Percentiles rank a stretch among this genome's conserved stretches.
phyloP scores from a whole-genome alignment of 306 rosid genomes.

The Cucurbita argyrosperma region DNA sequence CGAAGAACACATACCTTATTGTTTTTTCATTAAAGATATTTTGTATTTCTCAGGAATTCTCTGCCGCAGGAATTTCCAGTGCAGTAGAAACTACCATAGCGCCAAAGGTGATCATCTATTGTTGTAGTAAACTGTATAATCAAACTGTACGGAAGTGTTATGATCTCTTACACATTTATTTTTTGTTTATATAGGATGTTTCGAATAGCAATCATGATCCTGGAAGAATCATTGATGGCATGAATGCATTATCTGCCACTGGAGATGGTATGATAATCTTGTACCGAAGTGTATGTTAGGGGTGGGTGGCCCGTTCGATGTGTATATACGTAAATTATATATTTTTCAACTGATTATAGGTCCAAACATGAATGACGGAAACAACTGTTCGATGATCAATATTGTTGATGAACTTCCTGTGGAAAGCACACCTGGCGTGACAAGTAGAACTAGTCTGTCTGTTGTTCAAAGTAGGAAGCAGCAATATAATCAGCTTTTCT shows the following conservation, averaged over 20 bases:
- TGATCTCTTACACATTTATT: background rate
- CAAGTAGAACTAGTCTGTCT: conserved; percentile 9
- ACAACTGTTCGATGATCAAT: background rate
- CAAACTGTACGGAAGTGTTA: background rate
- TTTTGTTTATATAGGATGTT: conserved; percentile 21
- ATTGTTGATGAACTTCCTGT: conserved; percentile 9
- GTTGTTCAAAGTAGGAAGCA: conserved; percentile 35
- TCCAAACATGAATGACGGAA: background rate
- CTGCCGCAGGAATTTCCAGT: background rate
- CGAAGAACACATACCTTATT: background rate
- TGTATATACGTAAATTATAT: background rate
- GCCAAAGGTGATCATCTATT: background rate
- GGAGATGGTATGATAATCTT: conserved; percentile 4
- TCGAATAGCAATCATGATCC: background rate
- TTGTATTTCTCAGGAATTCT: background rate
- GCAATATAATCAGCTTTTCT: conserved; percentile 1
- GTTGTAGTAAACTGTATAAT: background rate
- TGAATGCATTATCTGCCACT: background rate
- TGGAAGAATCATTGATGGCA: background rate
- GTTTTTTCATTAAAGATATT: background rate
- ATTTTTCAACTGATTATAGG: background rate
- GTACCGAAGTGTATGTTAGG: background rate
- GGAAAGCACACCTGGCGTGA: conserved; percentile 13
- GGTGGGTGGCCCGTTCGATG: background rate
- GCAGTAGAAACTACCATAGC: background rate